Evolutionary conservation across 345 rosid species (phyloP), one percentile per base, ranked within the genome.

Genomic region (Hypericum perforatum): DNA sequence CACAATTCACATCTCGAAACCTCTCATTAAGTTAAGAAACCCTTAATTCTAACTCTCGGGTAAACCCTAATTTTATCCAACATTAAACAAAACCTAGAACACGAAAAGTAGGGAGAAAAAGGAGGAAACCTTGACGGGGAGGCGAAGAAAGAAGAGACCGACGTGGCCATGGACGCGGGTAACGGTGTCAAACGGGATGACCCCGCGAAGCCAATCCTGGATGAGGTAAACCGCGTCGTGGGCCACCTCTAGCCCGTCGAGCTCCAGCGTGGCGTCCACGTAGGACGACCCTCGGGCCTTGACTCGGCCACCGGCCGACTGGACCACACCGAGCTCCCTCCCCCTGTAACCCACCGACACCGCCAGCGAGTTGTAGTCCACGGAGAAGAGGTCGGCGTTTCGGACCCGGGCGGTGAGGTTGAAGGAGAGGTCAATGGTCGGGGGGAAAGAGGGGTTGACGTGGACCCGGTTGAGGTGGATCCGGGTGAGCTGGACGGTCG

Each of bases 281-380:
- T 76, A 85, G 37, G 88, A 85, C 49, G 78, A 70, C 54, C 75
- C 82, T 44, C 90, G 66, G 7, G 90, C 88, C 54, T 77, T 72
- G 43, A 91, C 53, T 41, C 56, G 64, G 15, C 80, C 90, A 9
- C 95, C 90, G 1, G 16, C 39, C 9, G 95, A 79, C 11, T 52
- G 73, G 10, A 76, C 88, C 41, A 78, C 16, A 62, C 95, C 96
- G 49, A 91, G 70, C 75, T 81, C 77, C 64, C 80, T 76, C 60
- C 84, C 96, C 65, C 90, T 59, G 63, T 87, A 91, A 53, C 96
- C 91, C 49, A 91, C 68, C 38, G 84, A 78, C 12, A 81, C 86
- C 11, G 47, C 59, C 6, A 91, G 82, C 16, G 83, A 70, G 15
- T 78, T 70, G 59, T 82, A 82, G 32, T 76, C 68, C 0, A 91